phyloP scores from a whole-genome alignment of 73 alveolate genomes.

The Paramecium caudatum region DNA sequence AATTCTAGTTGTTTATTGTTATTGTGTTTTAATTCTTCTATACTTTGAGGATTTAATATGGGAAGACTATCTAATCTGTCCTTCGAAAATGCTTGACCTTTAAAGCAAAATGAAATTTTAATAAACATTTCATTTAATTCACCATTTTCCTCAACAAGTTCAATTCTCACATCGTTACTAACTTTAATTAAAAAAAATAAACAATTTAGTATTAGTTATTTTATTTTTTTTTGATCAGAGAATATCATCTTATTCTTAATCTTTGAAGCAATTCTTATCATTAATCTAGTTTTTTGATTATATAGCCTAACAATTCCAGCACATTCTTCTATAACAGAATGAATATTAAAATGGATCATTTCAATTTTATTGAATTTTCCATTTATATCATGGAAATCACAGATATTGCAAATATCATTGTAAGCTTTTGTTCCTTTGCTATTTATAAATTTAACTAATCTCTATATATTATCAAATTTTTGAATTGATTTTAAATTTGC shows the following conservation, averaged over 20 bases:
- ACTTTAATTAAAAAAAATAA: not conserved
- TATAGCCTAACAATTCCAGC: not conserved
- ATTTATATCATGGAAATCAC: constrained; percentile 35
- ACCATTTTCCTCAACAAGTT: not conserved
- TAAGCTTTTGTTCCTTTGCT: constrained; percentile 22
- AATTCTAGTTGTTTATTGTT: constrained; percentile 20
- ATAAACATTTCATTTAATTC: not conserved
- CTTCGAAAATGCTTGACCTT: constrained; percentile 10
- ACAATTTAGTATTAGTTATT: not conserved
- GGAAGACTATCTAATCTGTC: not conserved
- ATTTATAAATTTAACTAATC: not conserved
- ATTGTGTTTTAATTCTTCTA: constrained; percentile 12
- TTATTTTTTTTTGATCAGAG: constrained; percentile 1
- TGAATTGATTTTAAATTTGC: not conserved
- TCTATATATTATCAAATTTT: not conserved
- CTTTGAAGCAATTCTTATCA: not conserved
- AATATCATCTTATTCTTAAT: not conserved
- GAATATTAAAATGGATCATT: not conserved
- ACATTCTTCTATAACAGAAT: not conserved
- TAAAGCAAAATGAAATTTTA: not conserved
- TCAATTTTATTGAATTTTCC: constrained; percentile 26
- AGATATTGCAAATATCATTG: not conserved
- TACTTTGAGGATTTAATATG: not conserved
- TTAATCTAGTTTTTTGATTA: not conserved
- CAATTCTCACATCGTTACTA: not conserved